Evolutionary conservation across 495 filamentous ascomycete species (phyloP).

Genomic region (Collariella sp.): DNA sequence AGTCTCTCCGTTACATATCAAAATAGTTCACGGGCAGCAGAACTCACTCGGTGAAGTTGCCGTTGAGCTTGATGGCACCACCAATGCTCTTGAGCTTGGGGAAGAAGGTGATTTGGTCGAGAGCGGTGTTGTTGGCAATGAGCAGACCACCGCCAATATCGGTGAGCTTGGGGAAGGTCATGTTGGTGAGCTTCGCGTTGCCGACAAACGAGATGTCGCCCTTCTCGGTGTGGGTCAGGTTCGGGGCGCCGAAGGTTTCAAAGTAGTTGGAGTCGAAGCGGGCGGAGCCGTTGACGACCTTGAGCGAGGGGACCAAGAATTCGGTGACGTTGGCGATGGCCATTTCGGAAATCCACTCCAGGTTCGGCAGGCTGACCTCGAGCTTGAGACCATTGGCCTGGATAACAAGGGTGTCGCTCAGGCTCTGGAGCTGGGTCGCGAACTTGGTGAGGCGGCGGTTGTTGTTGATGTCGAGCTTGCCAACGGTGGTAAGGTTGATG

Average conservation of each 20-base stretch:
- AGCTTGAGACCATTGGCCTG: constrained; percentile 55
- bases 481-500: constrained; percentile 60
- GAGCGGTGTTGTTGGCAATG: constrained; percentile 78
- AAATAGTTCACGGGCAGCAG: background rate
- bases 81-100: constrained; percentile 55
- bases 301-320: constrained; percentile 68
- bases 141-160: constrained; percentile 67
- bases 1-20: background rate
- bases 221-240: constrained; percentile 60
- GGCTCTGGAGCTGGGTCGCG: constrained; percentile 61
- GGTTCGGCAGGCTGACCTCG: constrained; percentile 59
- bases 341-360: constrained; percentile 71
- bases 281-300: constrained; percentile 65
- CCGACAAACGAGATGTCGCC: constrained; percentile 72
- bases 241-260: constrained; percentile 57
- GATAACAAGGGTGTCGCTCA: constrained; percentile 55
- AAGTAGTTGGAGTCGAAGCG: constrained; percentile 79
- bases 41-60: constrained; percentile 74
- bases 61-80: constrained; percentile 84
- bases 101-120: constrained; percentile 57
- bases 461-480: constrained; percentile 67
- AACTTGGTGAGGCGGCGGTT: constrained; percentile 62
- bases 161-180: constrained; percentile 60
- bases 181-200: constrained; percentile 67
- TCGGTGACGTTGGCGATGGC: constrained; percentile 76